These are phyloP conservation scores for Triglochin maritima DNA, from an alignment of 106 monocot species.

Conservation along the genomic window DNA sequence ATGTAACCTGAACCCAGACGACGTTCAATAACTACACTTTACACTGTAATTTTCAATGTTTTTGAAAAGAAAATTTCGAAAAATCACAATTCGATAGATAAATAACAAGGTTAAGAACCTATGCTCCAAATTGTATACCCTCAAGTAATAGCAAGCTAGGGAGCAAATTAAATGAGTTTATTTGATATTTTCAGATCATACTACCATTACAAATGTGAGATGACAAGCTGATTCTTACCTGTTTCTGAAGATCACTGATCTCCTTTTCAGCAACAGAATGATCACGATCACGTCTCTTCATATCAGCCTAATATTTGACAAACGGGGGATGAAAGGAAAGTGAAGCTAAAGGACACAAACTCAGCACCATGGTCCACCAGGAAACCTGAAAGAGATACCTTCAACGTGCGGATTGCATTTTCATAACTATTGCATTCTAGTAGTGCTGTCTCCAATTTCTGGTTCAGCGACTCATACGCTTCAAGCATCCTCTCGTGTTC, in stretches of 20 bases:
- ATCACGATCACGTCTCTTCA: slow-evolving; percentile 70
- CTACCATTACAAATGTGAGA: too few relatives aligned
- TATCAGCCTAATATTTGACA: slow-evolving; percentile 37
- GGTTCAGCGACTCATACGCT: slow-evolving; percentile 58
- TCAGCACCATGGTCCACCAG: neutral
- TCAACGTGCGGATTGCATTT: slow-evolving; percentile 42
- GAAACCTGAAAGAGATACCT: slow-evolving; percentile 23
- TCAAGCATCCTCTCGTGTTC: slow-evolving; percentile 90
- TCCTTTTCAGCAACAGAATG: slow-evolving; percentile 51
- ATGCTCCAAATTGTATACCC: too few relatives aligned
- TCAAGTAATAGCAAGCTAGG: too few relatives aligned
- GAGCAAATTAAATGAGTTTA: too few relatives aligned
- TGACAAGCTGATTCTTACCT: slow-evolving; percentile 23
- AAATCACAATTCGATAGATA: too few relatives aligned
- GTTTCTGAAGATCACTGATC: slow-evolving; percentile 74
- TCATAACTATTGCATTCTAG: slow-evolving; percentile 58
- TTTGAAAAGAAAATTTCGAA: too few relatives aligned
- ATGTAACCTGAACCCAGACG: slow-evolving; percentile 40
- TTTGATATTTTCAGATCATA: too few relatives aligned
- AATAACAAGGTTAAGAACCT: too few relatives aligned
- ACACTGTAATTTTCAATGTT: neutral
- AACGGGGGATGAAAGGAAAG: neutral
- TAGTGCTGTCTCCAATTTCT: slow-evolving; percentile 79
- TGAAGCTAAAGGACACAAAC: neutral
- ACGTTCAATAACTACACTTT: neutral